These are phyloP conservation scores for Stropharia rugosoannulata DNA, from an alignment of 768 basidiomycete genomes.

Conservation along the genomic window DNA sequence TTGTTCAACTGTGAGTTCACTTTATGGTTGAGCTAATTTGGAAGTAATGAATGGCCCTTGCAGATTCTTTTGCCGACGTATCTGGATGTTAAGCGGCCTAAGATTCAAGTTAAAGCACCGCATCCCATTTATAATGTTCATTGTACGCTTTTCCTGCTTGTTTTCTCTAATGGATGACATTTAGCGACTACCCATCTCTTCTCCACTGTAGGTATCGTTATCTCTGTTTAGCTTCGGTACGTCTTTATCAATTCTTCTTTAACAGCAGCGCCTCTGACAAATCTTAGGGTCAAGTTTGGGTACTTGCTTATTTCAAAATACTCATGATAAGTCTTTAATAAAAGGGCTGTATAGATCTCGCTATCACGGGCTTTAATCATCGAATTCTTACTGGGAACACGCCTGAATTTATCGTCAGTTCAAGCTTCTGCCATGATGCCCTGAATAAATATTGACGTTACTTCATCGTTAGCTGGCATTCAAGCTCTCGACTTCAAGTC, in stretches of 20 bases:
- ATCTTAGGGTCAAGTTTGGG: neutral
- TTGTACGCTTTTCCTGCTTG: conserved; percentile 1
- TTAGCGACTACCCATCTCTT: neutral
- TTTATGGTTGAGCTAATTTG: neutral
- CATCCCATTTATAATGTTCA: conserved; percentile 3
- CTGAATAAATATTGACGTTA: neutral
- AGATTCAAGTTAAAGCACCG: conserved; percentile 3
- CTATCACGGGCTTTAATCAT: conserved; percentile 13
- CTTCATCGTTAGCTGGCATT: conserved; percentile 10
- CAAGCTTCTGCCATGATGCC: neutral
- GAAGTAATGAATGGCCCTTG: neutral
- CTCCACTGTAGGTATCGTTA: neutral
- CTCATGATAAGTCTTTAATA: neutral
- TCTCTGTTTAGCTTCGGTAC: conserved; percentile 12
- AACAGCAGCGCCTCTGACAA: neutral
- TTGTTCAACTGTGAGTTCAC: conserved; percentile 7
- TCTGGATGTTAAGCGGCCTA: conserved; percentile 10
- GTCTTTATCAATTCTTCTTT: neutral
- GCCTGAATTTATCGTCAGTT: conserved; percentile 10
- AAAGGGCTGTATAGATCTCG: conserved; percentile 4
- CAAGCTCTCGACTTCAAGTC: conserved; percentile 13
- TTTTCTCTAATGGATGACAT: neutral
- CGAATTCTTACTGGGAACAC: conserved; percentile 11
- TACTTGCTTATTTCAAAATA: neutral
- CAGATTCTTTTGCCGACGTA: conserved; percentile 18